Evolutionary conservation across 1,139 yeast genomes (phyloP), one percentile per base, ranked within the genome.

Genomic region (Geotrichum fermentans): DNA sequence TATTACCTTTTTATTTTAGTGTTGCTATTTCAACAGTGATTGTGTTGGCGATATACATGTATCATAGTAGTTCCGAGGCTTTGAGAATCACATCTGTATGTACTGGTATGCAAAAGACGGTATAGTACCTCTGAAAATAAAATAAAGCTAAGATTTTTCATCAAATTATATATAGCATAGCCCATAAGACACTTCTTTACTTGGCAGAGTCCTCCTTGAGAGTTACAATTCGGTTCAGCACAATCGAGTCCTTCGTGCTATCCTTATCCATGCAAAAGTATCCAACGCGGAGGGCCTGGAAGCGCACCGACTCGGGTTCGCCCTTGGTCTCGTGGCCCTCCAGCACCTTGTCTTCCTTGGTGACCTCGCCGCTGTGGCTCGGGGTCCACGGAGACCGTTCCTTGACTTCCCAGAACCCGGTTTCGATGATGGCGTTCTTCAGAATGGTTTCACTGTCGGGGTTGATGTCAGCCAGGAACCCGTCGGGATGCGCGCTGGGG

Each of bases 211-310:
- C 75, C 52, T 89, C 97, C 72, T 89, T 90, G 68, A 90, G 77
- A 10, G 95, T 82, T 42, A 90, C 97, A 62, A 89, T 87, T 66
- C 96, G 78, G 70, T 90, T 90, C 65, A 94, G 73, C 38, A 90
- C 76, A 58, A 88, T 70, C 53, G 71, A 73, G 42, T 77, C 82
- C 20, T 70, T 74, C 5, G 73, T 72, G 49, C 88, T 72, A 56
- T 92, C 97, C 61, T 77, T 79, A 65, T 94, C 99, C 67, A 88
- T 70, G 65, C 96, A 83, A 78, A 90, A 94, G 70, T 92, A 92
- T 22, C 98, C 99, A 46, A 88, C 92, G 71, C 99, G 83, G 68
- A 94, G 78, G 28, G 96, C 98, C 72, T 94, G 99, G 87, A 94
- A 94, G 66, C 98, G 79, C 33, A 87, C 86, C n/a, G 95, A 80